phyloP scores from a whole-genome alignment of 2,329 filamentous ascomycete genomes.

The Neopestalotiopsis sp. region DNA sequence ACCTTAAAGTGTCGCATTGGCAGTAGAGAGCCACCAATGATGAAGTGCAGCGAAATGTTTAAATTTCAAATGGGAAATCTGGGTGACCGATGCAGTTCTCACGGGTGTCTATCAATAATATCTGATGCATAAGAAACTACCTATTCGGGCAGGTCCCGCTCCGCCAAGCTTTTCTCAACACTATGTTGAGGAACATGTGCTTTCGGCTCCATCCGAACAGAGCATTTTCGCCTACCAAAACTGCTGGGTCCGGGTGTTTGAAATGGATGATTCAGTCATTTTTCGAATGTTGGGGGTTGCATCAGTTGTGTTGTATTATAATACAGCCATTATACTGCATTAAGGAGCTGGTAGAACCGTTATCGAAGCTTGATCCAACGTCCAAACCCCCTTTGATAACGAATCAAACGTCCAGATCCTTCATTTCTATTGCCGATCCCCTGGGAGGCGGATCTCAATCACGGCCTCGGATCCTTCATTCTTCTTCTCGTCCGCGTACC shows the following conservation, averaged over 20 bases:
- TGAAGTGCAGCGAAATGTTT: no score
- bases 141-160: neutral
- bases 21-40: neutral
- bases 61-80: neutral
- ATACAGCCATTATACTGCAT: no score
- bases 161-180: neutral
- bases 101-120: neutral
- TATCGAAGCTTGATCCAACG: neutral
- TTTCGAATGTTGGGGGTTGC: no score
- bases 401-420: no score
- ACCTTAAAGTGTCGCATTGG: neutral
- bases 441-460: neutral
- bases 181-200: neutral
- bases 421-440: neutral
- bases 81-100: neutral
- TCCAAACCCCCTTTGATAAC: neutral
- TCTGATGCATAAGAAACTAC: neutral
- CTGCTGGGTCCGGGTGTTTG: no score
- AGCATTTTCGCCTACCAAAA: neutral
- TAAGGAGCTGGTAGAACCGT: no score
- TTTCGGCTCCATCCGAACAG: neutral
- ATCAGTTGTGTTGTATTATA: no score
- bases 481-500: conserved; percentile 10
- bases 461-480: conserved; percentile 11
- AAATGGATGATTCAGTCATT: no score